Evolutionary conservation across 768 basidiomycete species (phyloP).

Genomic region (Chlorophyllum brunneum): DNA sequence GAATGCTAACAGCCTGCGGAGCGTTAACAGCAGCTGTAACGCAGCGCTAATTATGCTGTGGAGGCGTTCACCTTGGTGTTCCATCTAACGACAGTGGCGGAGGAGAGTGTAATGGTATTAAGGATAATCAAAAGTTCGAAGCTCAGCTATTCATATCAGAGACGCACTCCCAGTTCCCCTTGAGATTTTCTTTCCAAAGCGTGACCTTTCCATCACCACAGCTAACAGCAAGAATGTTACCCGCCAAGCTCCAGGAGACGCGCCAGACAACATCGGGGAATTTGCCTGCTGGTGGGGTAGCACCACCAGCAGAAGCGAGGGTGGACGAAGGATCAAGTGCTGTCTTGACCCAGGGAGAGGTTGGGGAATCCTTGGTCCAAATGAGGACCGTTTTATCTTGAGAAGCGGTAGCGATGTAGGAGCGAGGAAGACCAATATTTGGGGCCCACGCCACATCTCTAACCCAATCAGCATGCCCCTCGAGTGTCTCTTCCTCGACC

Average conservation of each 20-base stretch:
- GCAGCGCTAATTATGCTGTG: too few species aligned
- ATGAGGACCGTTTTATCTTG: slow-evolving; percentile 91
- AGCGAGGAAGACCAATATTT: slow-evolving; percentile 90
- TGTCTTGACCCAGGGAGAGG: slow-evolving; percentile 74
- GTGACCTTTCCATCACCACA: slow-evolving; percentile 98
- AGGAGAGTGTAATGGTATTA: not conserved
- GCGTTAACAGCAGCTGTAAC: too few species aligned
- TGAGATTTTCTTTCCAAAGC: slow-evolving; percentile 96
- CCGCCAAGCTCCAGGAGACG: slow-evolving; percentile 97
- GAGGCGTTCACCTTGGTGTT: too few species aligned
- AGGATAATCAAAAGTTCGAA: not conserved
- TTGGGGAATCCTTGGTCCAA: slow-evolving; percentile 83
- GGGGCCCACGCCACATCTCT: slow-evolving; percentile 99
- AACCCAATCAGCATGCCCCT: slow-evolving; percentile 97
- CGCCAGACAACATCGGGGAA: slow-evolving; percentile 99
- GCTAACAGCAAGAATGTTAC: slow-evolving; percentile 93
- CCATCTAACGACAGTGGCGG: too few species aligned
- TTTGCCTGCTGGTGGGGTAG: slow-evolving; percentile 57
- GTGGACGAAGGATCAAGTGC: slow-evolving; percentile 69
- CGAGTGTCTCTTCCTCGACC: slow-evolving; percentile 86
- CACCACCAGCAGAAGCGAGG: slow-evolving; percentile 39
- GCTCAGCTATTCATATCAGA: slow-evolving; percentile 83
- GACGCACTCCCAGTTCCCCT: slow-evolving; percentile 95
- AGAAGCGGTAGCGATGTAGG: slow-evolving; percentile 94
- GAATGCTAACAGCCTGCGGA: too few species aligned